phyloP scores from a whole-genome alignment of 2,329 filamentous ascomycete genomes.

The Claviceps citrina region DNA sequence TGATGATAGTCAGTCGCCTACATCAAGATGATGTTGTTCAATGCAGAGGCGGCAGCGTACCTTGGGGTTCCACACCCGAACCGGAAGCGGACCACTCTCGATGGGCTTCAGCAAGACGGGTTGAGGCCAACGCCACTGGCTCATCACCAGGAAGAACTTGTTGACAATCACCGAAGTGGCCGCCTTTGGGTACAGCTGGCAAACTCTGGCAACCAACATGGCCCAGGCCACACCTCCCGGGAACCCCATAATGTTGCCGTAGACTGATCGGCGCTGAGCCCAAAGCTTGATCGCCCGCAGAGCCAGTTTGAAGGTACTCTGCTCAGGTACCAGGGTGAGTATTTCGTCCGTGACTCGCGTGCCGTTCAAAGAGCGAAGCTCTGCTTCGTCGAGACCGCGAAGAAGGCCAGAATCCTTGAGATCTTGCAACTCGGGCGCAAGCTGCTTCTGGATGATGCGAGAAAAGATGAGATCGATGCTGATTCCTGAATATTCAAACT shows the following conservation, averaged over 20 bases:
- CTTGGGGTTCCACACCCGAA: slow-evolving; percentile 89
- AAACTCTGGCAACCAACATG: slow-evolving; percentile 90
- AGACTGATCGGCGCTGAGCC: slow-evolving; percentile 84
- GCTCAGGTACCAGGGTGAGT: slow-evolving; percentile 71
- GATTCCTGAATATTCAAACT: slow-evolving; percentile 79
- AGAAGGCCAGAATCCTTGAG: slow-evolving; percentile 74
- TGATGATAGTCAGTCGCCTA: slow-evolving; percentile 9
- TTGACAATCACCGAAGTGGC: slow-evolving; percentile 75
- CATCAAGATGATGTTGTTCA: not conserved
- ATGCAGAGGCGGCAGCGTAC: slow-evolving; percentile 27
- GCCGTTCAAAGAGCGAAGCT: slow-evolving; percentile 81
- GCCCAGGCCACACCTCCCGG: slow-evolving; percentile 96
- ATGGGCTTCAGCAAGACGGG: slow-evolving; percentile 84
- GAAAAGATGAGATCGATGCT: slow-evolving; percentile 92
- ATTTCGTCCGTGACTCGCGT: slow-evolving; percentile 92
- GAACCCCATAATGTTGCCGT: slow-evolving; percentile 91
- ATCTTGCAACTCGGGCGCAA: slow-evolving; percentile 50
- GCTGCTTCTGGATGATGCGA: slow-evolving; percentile 53
- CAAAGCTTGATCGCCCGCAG: slow-evolving; percentile 89
- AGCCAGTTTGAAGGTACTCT: slow-evolving; percentile 77
- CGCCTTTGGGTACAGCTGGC: slow-evolving; percentile 88
- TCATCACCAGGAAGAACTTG: slow-evolving; percentile 90
- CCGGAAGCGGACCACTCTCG: slow-evolving; percentile 64
- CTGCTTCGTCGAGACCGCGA: slow-evolving; percentile 71
- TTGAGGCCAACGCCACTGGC: slow-evolving; percentile 82